Base-by-base conservation (phyloP, 345 rosid species). In the Citrus sinensis region DNA sequence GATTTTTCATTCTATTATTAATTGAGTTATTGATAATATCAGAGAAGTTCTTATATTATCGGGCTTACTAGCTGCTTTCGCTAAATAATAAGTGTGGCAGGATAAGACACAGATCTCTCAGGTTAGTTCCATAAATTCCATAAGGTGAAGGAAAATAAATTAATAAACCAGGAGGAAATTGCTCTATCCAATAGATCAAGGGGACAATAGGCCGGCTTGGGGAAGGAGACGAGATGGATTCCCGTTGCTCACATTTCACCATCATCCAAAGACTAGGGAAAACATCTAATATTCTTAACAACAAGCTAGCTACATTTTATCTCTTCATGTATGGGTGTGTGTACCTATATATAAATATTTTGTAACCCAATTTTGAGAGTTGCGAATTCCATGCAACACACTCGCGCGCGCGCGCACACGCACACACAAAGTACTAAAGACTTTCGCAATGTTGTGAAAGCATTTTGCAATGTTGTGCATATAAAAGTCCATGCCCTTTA, bases 211-310 rank as follows among this genome's bases (percentile, higher is more conserved):
- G 62, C 62, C 79, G 55, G 72, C 62, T 40, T 46, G 67, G 32
- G 73, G 66, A 78, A 82, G 66, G 78, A 73, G 81, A 82, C 80
- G 32, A 82, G 35, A 66, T 49, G n/a, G 86, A 59, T 83, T 37
- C 81, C 71, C 1, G 67, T 63, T 78, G 64, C 58, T 54, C 76
- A 59, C 66, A 30, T 61, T 70, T 77, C 83, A 67, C 56, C 78
- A 56, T 80, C 78, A 66, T 70, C 80, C 30, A 69, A 73, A 81
- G 63, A 68, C 25, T 46, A 13, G 17, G 56, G 61, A 49, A 60
- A 25, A n/a, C 20, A 32, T 39, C 17, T 51, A 10, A 11, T 13
- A 46, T 46, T 46, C 51, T 46, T 13, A 46, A 46, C 51, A 46
- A 46, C 17, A 46, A 46, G 51, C 51, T 46, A 46, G 51, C 17